Evolutionary conservation across 495 filamentous ascomycete genomes (phyloP), one percentile per base, ranked within the genome.

Genomic region (Aspergillus heteromorphus): DNA sequence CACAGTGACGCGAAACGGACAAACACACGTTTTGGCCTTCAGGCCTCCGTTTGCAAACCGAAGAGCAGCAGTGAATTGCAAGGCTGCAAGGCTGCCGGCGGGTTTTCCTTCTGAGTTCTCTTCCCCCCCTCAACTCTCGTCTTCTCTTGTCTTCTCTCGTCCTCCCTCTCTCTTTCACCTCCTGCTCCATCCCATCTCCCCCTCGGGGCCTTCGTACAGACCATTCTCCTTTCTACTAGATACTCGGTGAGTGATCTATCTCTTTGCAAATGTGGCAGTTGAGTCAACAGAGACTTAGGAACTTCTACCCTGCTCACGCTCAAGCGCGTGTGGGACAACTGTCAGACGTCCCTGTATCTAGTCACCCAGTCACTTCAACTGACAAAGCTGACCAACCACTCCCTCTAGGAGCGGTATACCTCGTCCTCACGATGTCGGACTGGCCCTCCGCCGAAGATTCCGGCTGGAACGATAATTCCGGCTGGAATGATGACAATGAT

Each of bases 401-500:
- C 7, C 16, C n/a, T 21, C 8, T 21, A 36, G 20, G 30, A 50
- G 30, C 19, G 3, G 5, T n/a, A 1, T 38, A 13, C 34, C n/a
- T n/a, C 13, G 21, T 8, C 20, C 13, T 25, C 43, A 53, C 27
- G 36, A 53, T 38, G 49, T 40, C 38, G 9, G 19, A 21, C 25
- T 30, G 23, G 54, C 36, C 27, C 6, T 18, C 20, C 42, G 40
- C 18, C 40, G 38, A 21, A 2, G 10, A 40, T 43, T 10, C 20
- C 25, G 45, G 54, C 13, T 25, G 45, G 21, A n/a, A n/a, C 38
- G 40, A 25, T 1, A 6, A 41, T 45, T 6, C 21, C 19, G 45
- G 49, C 14, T 27, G 47, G 23, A 48, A 40, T 14, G 40, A 40
- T 45, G 31, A 38, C 29, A 49, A 48, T 17, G 50, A 49, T 31